phyloP scores from a whole-genome alignment of 768 basidiomycete species.

The Pisolithus albus region DNA sequence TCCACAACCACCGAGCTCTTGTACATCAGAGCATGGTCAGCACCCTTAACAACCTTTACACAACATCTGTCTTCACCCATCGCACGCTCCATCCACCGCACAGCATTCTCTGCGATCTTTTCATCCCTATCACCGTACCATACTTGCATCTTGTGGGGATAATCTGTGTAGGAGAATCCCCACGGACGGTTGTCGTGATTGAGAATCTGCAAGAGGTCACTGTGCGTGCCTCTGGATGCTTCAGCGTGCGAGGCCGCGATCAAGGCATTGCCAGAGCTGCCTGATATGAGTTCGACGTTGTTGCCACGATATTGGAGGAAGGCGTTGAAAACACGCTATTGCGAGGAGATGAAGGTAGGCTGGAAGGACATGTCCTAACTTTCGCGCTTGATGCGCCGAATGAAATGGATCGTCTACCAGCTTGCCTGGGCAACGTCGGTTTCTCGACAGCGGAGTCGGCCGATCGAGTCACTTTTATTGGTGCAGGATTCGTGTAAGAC shows the following conservation, averaged over 20 bases:
- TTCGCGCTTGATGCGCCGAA: conserved; percentile 36
- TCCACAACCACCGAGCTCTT: conserved; percentile 82
- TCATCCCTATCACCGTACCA: conserved; percentile 96
- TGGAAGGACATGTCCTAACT: conserved; percentile 37
- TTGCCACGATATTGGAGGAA: conserved; percentile 15
- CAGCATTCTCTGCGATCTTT: conserved; percentile 84
- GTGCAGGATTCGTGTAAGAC: conserved; percentile 11
- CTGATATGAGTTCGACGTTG: conserved; percentile 35
- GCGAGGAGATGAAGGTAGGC: conserved; percentile 46
- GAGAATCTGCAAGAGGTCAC: conserved; percentile 86
- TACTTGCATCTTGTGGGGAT: conserved; percentile 69
- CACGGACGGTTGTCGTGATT: conserved; percentile 84
- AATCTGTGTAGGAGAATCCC: conserved; percentile 84
- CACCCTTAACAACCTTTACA: conserved; percentile 79
- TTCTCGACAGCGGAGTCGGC: conserved; percentile 29
- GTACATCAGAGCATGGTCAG: conserved; percentile 93
- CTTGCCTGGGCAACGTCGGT: conserved; percentile 36
- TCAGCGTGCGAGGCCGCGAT: conserved; percentile 94
- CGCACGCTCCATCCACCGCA: conserved; percentile 86
- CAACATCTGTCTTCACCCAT: conserved; percentile 71
- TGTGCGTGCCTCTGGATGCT: conserved; percentile 83
- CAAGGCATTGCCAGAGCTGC: conserved; percentile 80
- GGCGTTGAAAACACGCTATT: conserved; percentile 35
- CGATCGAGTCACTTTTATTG: conserved; percentile 18
- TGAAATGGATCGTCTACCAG: conserved; percentile 69